These are phyloP conservation scores for Ceriops tagal DNA, from an alignment of 345 rosid species.

Conservation along the genomic window DNA sequence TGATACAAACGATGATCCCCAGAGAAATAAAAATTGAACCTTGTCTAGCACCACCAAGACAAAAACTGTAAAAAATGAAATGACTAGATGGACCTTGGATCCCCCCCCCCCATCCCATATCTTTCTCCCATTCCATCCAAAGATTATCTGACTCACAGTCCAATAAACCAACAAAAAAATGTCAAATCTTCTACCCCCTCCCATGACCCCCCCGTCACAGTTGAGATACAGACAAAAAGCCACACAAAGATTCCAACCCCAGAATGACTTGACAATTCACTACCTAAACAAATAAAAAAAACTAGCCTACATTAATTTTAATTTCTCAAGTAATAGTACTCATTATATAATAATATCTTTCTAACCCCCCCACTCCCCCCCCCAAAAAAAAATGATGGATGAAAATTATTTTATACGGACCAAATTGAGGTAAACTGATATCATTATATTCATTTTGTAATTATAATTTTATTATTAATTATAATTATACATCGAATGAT, in stretches of 20 bases:
- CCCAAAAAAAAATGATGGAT: no score
- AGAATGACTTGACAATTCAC: no score
- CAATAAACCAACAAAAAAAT: background rate
- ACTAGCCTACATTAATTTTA: background rate
- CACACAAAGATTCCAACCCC: no score
- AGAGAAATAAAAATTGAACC: constrained; percentile 10
- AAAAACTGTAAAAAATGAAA: constrained; percentile 8
- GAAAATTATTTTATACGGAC: no score
- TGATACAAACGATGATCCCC: constrained; percentile 16
- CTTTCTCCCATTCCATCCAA: constrained; percentile 22
- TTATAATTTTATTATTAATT: no score
- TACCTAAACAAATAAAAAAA: background rate
- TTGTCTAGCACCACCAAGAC: constrained; percentile 26
- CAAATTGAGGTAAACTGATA: no score
- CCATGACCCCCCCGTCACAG: background rate
- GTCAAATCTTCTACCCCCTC: constrained; percentile 8
- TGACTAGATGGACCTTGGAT: constrained; percentile 26
- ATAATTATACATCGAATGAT: no score
- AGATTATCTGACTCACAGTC: constrained; percentile 2
- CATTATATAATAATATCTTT: background rate
- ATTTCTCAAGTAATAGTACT: background rate
- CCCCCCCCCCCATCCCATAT: constrained; percentile 18
- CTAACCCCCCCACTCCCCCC: no score
- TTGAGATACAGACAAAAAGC: no score
- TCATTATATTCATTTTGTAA: no score